These are phyloP conservation scores for Penicillium odoratum DNA, from an alignment of 495 filamentous ascomycete genomes.

Conservation along the genomic window DNA sequence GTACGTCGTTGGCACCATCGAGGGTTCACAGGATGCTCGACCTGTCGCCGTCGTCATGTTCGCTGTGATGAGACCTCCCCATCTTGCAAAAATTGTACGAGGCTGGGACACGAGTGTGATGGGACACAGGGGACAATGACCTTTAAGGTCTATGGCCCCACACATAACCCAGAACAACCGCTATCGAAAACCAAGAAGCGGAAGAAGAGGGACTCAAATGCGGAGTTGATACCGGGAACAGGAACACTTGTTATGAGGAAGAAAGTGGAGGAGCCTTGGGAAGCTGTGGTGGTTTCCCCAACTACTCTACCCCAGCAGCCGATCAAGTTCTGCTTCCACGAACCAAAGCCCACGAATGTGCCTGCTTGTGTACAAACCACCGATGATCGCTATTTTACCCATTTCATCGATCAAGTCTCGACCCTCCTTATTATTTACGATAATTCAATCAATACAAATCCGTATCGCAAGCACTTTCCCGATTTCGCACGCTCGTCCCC, in stretches of 20 bases:
- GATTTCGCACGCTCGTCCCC: constrained; percentile 38
- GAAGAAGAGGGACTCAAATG: constrained; percentile 20
- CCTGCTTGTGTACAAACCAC: constrained; percentile 27
- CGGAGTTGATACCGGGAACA: constrained; percentile 13
- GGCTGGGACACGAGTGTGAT: constrained; percentile 40
- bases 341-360: constrained; percentile 26
- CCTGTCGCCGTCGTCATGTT: constrained; percentile 44
- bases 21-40: constrained; percentile 44
- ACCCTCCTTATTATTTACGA: constrained; percentile 43
- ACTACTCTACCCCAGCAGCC: constrained; percentile 16
- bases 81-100: constrained; percentile 42
- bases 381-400: constrained; percentile 38
- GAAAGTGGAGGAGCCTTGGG: constrained; percentile 1
- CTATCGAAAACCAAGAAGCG: constrained; percentile 19
- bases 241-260: constrained; percentile 13
- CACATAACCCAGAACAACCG: constrained; percentile 18
- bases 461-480: constrained; percentile 39
- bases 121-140: constrained; percentile 44
- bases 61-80: constrained; percentile 46
- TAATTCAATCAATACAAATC: constrained; percentile 36
- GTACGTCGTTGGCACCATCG: constrained; percentile 44
- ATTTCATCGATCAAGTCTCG: constrained; percentile 42
- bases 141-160: constrained; percentile 43
- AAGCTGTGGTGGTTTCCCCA: constrained; percentile 28
- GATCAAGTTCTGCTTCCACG: constrained; percentile 21